These are phyloP conservation scores for Cucurbita argyrosperma DNA, from an alignment of 306 rosid genomes.

Conservation along the genomic window DNA sequence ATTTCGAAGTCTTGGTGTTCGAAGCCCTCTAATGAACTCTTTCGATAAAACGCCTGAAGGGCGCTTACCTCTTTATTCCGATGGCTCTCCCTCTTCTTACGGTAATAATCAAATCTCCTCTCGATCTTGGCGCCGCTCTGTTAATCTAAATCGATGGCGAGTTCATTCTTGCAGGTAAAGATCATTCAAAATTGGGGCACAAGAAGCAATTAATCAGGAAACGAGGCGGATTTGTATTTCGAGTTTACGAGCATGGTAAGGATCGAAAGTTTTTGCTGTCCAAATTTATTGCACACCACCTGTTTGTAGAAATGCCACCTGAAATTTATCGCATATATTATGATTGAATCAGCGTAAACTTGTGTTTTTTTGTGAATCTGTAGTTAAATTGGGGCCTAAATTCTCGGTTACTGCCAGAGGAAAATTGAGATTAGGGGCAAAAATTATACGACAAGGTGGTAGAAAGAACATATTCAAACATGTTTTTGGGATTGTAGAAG, in stretches of 20 bases:
- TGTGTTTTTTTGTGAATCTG: conserved; percentile 1
- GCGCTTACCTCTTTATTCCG: conserved; percentile 14
- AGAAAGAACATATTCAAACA: conserved; percentile 57
- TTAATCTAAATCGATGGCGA: neutral
- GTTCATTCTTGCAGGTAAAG: neutral
- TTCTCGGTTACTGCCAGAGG: conserved; percentile 54
- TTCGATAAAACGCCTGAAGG: neutral
- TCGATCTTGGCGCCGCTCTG: neutral
- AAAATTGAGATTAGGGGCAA: conserved; percentile 62
- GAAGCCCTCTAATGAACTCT: neutral
- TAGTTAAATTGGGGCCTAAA: conserved; percentile 59
- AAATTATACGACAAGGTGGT: conserved; percentile 57
- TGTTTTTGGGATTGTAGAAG: conserved; percentile 41
- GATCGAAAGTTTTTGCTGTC: neutral
- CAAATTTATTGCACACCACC: neutral
- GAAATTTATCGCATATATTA: neutral
- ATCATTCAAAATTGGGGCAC: neutral
- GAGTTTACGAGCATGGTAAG: conserved; percentile 60
- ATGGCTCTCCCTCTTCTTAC: conserved; percentile 14
- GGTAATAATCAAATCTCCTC: conserved; percentile 14
- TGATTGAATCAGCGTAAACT: neutral
- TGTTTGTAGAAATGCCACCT: neutral
- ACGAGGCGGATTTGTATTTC: conserved; percentile 26
- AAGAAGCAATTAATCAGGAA: conserved; percentile 5
- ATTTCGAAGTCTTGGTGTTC: neutral